Evolutionary conservation across 2,329 filamentous ascomycete genomes (phyloP).

Genomic region (Penicillium sp.): DNA sequence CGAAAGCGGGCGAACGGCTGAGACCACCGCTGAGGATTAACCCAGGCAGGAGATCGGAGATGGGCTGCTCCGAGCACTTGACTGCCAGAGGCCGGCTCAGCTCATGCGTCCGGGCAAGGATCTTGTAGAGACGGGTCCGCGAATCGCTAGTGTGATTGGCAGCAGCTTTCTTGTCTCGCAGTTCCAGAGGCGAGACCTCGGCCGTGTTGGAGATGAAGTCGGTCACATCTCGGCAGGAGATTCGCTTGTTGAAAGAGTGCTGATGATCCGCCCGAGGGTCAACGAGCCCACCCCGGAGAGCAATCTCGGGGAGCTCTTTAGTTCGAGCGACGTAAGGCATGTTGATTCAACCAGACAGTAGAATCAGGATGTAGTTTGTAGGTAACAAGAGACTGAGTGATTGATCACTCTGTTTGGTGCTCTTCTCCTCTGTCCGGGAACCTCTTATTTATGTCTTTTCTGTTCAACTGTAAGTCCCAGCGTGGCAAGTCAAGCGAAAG

Average conservation of each 20-base stretch:
- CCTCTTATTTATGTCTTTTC: no score
- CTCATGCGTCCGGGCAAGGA: constrained; percentile 9
- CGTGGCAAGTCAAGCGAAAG: no score
- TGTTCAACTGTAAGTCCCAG: no score
- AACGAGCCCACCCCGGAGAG: constrained; percentile 8
- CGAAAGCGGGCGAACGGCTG: constrained; percentile 13
- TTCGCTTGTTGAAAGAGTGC: constrained; percentile 9
- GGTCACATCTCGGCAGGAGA: constrained; percentile 10
- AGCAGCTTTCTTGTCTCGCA: constrained; percentile 6
- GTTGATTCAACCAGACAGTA: background rate
- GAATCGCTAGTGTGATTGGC: constrained; percentile 5
- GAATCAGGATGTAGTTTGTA: no score
- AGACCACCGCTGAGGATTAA: constrained; percentile 10
- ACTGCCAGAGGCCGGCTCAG: constrained; percentile 3
- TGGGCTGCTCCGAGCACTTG: constrained; percentile 2
- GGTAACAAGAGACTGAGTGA: no score
- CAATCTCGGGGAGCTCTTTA: constrained; percentile 9
- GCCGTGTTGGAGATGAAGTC: constrained; percentile 13
- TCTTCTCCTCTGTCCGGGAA: no score
- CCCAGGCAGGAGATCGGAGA: constrained; percentile 11
- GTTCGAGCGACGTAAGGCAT: constrained; percentile 11
- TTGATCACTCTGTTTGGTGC: no score
- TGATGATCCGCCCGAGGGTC: constrained; percentile 13
- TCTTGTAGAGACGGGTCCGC: constrained; percentile 7
- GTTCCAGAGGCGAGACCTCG: constrained; percentile 4